Percentiles rank a stretch among this genome's conserved stretches.
These are phyloP conservation scores for Talaromyces sp. DNA, from an alignment of 2,329 filamentous ascomycete genomes.

Conservation along the genomic window DNA sequence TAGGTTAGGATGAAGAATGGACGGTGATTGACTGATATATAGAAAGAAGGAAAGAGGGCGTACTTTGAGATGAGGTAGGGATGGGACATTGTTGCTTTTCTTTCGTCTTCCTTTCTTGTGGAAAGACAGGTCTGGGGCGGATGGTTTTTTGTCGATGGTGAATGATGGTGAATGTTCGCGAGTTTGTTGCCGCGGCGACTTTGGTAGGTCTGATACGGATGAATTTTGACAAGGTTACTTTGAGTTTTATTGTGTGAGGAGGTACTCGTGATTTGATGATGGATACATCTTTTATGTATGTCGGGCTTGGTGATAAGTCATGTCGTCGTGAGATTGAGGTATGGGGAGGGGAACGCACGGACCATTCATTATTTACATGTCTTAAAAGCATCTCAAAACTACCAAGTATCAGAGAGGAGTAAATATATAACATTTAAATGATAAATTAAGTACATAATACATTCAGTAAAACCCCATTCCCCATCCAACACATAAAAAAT, in stretches of 20 bases:
- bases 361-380: not conserved
- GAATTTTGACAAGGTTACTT: not conserved
- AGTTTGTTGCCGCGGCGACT: not conserved
- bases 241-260: not conserved
- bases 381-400: not conserved
- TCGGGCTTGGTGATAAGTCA: not conserved
- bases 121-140: not conserved
- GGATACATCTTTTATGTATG: not conserved
- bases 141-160: not conserved
- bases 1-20: too few relatives aligned
- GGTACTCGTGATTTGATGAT: not conserved
- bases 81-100: conserved; percentile 13
- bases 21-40: too few relatives aligned
- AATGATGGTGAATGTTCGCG: not conserved
- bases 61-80: conserved; percentile 45
- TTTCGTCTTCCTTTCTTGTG: not conserved
- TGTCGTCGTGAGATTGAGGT: not conserved
- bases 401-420: not conserved
- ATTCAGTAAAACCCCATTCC: conserved; percentile 3
- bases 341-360: not conserved
- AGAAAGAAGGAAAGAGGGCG: conserved; percentile 18
- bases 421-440: not conserved
- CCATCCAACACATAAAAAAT: not conserved
- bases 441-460: conserved; percentile 14
- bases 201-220: not conserved